Percentiles rank a stretch among this genome's conserved stretches.
phyloP scores from a whole-genome alignment of 208 protist genomes.

The Leishmania tropica region DNA sequence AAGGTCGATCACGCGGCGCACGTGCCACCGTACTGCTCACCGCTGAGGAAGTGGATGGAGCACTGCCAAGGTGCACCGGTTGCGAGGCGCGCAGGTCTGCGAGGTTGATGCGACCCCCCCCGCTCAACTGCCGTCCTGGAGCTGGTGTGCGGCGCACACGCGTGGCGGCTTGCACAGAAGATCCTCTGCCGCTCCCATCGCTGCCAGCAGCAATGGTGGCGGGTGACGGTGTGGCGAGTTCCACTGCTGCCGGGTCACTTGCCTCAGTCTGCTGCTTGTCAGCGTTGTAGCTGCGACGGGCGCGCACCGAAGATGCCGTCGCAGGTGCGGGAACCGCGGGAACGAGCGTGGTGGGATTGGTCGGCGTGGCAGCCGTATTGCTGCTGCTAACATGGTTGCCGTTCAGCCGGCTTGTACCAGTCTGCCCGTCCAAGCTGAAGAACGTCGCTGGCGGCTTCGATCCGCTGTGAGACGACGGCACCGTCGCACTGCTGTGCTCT shows the following conservation, averaged over 20 bases:
- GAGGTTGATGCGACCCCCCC: neutral
- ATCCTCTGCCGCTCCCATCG: neutral
- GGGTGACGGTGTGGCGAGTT: neutral
- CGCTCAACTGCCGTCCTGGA: neutral
- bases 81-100: neutral
- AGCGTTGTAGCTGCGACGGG: neutral
- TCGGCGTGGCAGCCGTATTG: neutral
- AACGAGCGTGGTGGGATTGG: neutral
- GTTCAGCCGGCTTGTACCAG: neutral
- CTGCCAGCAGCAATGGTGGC: neutral
- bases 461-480: neutral
- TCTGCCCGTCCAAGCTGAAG: slow-evolving; percentile 11
- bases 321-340: neutral
- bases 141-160: neutral
- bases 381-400: neutral
- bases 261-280: neutral
- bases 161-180: neutral
- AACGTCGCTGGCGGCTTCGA: neutral
- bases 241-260: neutral
- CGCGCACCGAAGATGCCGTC: neutral
- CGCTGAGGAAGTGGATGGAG: neutral
- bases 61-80: neutral
- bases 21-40: neutral
- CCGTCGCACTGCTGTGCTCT: neutral
- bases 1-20: neutral